Evolutionary conservation across 306 rosid genomes (phyloP).

Genomic region (Hippophae gyantsensis): DNA sequence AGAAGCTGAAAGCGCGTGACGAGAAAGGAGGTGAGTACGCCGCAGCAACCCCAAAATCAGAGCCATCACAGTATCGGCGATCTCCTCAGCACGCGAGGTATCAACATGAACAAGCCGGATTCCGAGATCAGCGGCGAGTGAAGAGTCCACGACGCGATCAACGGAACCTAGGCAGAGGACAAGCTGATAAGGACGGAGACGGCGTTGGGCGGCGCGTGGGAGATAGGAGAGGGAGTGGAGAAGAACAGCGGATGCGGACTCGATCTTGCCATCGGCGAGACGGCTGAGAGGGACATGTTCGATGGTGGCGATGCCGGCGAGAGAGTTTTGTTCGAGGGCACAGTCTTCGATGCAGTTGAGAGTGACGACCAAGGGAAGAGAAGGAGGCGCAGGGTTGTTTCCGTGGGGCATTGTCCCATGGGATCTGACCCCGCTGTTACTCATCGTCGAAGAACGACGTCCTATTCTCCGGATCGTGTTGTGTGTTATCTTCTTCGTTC

Average conservation of each 20-base stretch:
- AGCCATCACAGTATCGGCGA: conserved; percentile 96
- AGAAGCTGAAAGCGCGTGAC: conserved; percentile 79
- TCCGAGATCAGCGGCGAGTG: conserved; percentile 86
- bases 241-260: conserved; percentile 78
- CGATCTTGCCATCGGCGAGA: conserved; percentile 79
- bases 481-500: not conserved
- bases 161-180: conserved; percentile 91
- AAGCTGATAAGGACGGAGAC: conserved; percentile 84
- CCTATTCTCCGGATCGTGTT: not conserved
- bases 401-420: conserved; percentile 64
- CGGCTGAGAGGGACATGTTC: conserved; percentile 88
- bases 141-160: conserved; percentile 75
- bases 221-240: conserved; percentile 88
- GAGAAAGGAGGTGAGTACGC: conserved; percentile 86
- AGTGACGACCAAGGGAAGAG: conserved; percentile 69
- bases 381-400: conserved; percentile 39
- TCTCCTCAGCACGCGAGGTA: conserved; percentile 88
- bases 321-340: conserved; percentile 63
- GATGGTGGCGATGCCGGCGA: conserved; percentile 65
- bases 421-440: conserved; percentile 28
- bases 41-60: conserved; percentile 88
- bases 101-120: conserved; percentile 82
- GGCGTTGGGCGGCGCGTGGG: conserved; percentile 98
- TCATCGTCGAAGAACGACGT: conserved; percentile 11
- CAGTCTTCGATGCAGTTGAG: conserved; percentile 94